Evolutionary conservation across 1,284 basidiomycete species (phyloP), one percentile per base, ranked within the genome.

Genomic region (Xanthoconium separans): DNA sequence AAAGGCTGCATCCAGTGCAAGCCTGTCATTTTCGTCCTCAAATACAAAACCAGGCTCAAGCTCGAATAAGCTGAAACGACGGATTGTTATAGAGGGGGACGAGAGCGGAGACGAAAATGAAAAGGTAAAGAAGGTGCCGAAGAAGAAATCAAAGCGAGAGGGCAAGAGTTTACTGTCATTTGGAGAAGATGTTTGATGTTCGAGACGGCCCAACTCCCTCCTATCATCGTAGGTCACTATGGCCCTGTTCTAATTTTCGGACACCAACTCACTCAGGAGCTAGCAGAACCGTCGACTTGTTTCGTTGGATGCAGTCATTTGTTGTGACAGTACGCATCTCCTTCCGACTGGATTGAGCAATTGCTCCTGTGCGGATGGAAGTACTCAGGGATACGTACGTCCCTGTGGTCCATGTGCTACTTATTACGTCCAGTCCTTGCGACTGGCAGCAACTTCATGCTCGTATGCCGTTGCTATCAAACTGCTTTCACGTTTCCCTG

Each of bases 131-230:
- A 75, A 73, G 57, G 58, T 49, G 3, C 60, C 65, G 46, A 80
- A 74, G 62, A 78, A 81, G 73, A 80, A 77, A 59, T 56, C 71
- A 1, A 80, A 79, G 64, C 78, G 76, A 55, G 68, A 70, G 53
- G 76, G 73, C 58, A 85, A 83, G 65, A 74, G 75, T 29, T 60
- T 84, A 29, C 69, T 87, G 16, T 86, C 84, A 0, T 87, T 87
- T 56, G 81, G 75, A 31, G 83, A 83, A 56, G 61, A 63, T 34
- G 51, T 61, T 44, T 63, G 50, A 66, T n/a, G 22, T 30, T 51
- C 36, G 0, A 6, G 22, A 22, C 36, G 20, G 24, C 42, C 20
- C 10, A 27, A 31, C 34, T 16, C 41, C 40, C 27, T 34, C 30
- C 22, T 22, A 8, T 29, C 22, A 12, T 31, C 43, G 39, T 18